These are phyloP conservation scores for Chlorociboria aeruginascens DNA, from an alignment of 495 filamentous ascomycete species.

Conservation along the genomic window DNA sequence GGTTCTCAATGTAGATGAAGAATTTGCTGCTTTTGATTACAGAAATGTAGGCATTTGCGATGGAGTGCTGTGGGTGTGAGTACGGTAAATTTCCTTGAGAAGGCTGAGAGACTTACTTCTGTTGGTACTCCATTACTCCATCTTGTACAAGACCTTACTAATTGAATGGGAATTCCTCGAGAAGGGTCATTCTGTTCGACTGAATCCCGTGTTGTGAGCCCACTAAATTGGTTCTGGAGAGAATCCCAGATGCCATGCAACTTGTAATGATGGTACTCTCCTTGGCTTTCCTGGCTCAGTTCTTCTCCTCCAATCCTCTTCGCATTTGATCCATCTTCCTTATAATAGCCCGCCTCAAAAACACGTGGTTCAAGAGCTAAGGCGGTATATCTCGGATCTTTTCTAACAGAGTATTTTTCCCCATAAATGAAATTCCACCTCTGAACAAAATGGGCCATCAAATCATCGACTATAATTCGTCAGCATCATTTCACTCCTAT, in stretches of 20 bases:
- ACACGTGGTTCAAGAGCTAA: conserved; percentile 21
- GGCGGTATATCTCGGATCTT: conserved; percentile 47
- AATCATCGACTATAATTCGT: conserved; percentile 69
- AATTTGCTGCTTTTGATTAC: conserved; percentile 71
- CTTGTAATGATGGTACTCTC: not conserved
- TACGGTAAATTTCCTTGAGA: not conserved
- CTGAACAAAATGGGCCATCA: conserved; percentile 70
- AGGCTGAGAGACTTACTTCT: conserved; percentile 7
- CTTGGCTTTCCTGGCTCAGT: not conserved
- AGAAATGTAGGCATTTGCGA: conserved; percentile 78
- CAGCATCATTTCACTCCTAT: conserved; percentile 12
- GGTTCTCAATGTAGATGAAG: conserved; percentile 92
- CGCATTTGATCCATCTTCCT: conserved; percentile 12
- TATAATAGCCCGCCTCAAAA: conserved; percentile 14
- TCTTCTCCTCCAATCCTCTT: not conserved
- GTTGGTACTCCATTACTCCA: conserved; percentile 27
- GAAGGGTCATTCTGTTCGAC: conserved; percentile 20
- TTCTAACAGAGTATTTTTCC: conserved; percentile 62
- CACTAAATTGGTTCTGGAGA: not conserved
- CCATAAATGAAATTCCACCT: conserved; percentile 91
- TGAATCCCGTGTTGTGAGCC: no score
- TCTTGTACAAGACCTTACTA: conserved; percentile 40
- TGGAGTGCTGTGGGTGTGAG: conserved; percentile 61
- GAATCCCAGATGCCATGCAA: not conserved
- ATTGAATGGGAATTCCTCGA: conserved; percentile 46